These are phyloP conservation scores for Ajuga chamaepitys DNA, from an alignment of 257 asterid genomes.

Conservation along the genomic window DNA sequence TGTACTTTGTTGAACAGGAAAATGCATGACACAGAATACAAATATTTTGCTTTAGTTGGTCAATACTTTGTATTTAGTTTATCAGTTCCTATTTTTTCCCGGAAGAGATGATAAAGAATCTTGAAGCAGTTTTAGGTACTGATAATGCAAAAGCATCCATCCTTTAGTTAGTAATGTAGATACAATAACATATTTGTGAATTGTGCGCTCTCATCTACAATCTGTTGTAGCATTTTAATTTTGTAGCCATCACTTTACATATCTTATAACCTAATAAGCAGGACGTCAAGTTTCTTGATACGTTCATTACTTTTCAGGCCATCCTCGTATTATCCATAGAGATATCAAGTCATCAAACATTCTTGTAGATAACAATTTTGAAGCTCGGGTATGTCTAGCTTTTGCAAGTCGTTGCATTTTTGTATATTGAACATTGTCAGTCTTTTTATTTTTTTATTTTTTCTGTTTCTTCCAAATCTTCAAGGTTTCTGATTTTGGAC, in stretches of 20 bases:
- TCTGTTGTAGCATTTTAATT: neutral
- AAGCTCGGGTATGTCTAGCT: slow-evolving; percentile 59
- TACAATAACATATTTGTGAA: neutral
- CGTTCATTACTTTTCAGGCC: slow-evolving; percentile 35
- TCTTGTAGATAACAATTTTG: slow-evolving; percentile 61
- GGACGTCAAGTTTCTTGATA: neutral
- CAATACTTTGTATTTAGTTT: neutral
- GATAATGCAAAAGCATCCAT: neutral
- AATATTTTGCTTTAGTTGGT: neutral
- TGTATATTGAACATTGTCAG: neutral
- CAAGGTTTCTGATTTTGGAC: slow-evolving; percentile 84
- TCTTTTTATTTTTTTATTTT: neutral
- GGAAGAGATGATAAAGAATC: slow-evolving; percentile 4
- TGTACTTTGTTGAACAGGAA: neutral
- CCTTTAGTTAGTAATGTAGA: neutral
- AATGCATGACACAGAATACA: neutral
- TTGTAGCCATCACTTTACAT: neutral
- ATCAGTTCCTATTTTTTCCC: neutral
- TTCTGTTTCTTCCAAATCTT: neutral
- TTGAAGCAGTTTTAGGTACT: slow-evolving; percentile 2
- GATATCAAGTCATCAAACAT: slow-evolving; percentile 85
- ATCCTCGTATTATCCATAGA: slow-evolving; percentile 81
- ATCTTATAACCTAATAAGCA: neutral
- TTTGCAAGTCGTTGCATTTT: neutral
- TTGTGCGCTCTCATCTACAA: neutral